phyloP scores from a whole-genome alignment of 441 rosid species.

The Brassica balearica region DNA sequence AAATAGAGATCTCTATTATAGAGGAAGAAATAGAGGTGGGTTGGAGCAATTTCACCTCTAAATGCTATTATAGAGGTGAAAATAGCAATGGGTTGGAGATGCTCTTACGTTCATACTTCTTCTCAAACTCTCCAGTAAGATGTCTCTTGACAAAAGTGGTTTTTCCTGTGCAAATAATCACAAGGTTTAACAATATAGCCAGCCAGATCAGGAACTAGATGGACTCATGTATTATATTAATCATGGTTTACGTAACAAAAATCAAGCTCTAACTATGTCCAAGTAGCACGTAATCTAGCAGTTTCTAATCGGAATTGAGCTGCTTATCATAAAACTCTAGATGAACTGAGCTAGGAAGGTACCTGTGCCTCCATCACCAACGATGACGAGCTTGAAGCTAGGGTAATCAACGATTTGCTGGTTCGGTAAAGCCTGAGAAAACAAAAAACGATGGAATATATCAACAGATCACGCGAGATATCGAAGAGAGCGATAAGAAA shows the following conservation, averaged over 20 bases:
- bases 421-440: constrained; percentile 75
- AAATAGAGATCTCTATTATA: too few species aligned
- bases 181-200: background rate
- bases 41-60: too few species aligned
- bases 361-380: constrained; percentile 89
- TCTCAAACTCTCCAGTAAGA: constrained; percentile 79
- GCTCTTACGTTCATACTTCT: constrained; percentile 80
- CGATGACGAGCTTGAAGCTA: constrained; percentile 80
- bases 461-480: constrained; percentile 27
- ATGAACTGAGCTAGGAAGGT: background rate
- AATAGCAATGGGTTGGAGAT: too few species aligned
- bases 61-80: too few species aligned
- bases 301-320: background rate
- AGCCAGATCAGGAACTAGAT: too few species aligned
- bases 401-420: constrained; percentile 88
- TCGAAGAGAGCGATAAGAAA: background rate
- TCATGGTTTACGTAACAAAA: background rate
- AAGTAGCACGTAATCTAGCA: background rate
- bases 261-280: background rate
- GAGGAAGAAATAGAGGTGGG: too few species aligned
- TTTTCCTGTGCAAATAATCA: constrained; percentile 49
- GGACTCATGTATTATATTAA: background rate
- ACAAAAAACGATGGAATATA: background rate
- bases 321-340: background rate
- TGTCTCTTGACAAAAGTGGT: constrained; percentile 72